Percentiles rank a stretch among this genome's conserved stretches.
These are phyloP conservation scores for Capsicum chinense DNA, from an alignment of 257 asterid species.

Conservation along the genomic window DNA sequence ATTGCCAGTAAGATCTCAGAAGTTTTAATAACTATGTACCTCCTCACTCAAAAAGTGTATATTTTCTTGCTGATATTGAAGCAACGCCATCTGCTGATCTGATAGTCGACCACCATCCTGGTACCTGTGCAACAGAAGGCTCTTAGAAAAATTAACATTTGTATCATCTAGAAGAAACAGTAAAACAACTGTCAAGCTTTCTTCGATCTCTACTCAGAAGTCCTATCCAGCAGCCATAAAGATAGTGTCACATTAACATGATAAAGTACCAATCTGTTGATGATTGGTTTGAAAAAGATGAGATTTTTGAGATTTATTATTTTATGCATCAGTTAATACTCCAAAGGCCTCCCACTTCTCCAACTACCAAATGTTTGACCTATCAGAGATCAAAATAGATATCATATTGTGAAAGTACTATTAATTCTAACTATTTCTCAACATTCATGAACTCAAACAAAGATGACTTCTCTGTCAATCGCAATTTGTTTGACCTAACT, in stretches of 20 bases:
- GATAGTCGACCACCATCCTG: conserved; percentile 93
- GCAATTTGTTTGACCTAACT: not conserved
- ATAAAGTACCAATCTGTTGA: not conserved
- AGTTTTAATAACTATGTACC: conserved; percentile 48
- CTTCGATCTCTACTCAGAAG: conserved; percentile 8
- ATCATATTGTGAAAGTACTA: not conserved
- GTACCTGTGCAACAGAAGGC: conserved; percentile 57
- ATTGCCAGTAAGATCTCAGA: not conserved
- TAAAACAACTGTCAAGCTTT: not conserved
- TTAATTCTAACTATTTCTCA: not conserved
- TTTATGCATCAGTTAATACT: not conserved
- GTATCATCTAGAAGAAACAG: not conserved
- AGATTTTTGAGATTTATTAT: not conserved
- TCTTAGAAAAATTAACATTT: conserved; percentile 15
- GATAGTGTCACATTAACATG: not conserved
- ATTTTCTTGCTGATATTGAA: conserved; percentile 98
- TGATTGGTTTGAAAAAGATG: not conserved
- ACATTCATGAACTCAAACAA: conserved; percentile 17
- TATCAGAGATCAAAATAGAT: conserved; percentile 2
- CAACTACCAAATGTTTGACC: not conserved
- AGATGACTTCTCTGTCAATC: not conserved
- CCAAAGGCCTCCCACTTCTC: conserved; percentile 12
- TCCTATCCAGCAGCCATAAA: not conserved
- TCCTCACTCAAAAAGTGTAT: conserved; percentile 97
- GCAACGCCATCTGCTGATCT: conserved; percentile 99